These are phyloP conservation scores for Sicyos baderoa DNA, from an alignment of 306 rosid genomes.

Conservation along the genomic window DNA sequence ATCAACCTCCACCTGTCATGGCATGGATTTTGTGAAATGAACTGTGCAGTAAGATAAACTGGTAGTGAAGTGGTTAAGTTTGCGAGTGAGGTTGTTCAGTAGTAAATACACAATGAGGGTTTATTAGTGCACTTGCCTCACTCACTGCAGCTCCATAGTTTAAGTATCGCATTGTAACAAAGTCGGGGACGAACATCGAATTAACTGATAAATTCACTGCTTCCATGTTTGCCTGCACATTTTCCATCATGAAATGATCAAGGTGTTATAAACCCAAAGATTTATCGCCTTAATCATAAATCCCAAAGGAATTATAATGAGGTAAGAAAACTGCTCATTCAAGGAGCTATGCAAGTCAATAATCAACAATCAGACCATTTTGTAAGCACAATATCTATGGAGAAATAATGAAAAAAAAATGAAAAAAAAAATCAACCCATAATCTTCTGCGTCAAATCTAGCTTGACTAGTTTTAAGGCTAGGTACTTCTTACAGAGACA, in stretches of 20 bases:
- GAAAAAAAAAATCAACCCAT: no score
- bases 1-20: slow-evolving; percentile 85
- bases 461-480: no score
- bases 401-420: neutral
- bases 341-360: neutral
- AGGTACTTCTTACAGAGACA: neutral
- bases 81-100: neutral
- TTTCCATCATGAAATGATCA: slow-evolving; percentile 17
- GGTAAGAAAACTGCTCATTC: neutral
- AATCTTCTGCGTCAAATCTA: neutral
- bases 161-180: slow-evolving; percentile 38
- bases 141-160: slow-evolving; percentile 87
- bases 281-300: neutral
- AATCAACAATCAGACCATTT: neutral
- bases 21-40: slow-evolving; percentile 9
- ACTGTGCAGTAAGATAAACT: slow-evolving; percentile 13
- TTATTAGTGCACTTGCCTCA: slow-evolving; percentile 40
- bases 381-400: neutral
- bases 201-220: slow-evolving; percentile 66
- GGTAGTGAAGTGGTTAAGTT: neutral
- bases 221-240: slow-evolving; percentile 57
- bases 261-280: neutral
- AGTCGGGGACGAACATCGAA: slow-evolving; percentile 46
- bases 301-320: neutral
- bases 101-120: slow-evolving; percentile 1